These are phyloP conservation scores for Glycine soja DNA, from an alignment of 306 rosid genomes.

Conservation along the genomic window DNA sequence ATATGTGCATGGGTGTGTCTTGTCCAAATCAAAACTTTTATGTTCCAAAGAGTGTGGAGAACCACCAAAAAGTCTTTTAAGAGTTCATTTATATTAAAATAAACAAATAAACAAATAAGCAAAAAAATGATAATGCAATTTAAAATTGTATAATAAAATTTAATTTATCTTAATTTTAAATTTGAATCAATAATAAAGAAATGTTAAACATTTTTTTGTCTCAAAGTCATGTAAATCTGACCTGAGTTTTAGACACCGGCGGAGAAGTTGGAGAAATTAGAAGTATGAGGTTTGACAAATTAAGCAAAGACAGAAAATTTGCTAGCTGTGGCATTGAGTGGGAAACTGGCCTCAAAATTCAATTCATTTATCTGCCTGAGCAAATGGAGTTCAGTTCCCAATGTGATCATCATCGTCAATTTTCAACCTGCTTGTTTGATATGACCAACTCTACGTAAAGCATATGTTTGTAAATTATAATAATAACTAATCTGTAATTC, in stretches of 20 bases:
- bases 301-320: constrained; percentile 43
- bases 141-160: not conserved
- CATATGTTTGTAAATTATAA: not conserved
- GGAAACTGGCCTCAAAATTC: constrained; percentile 34
- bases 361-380: constrained; percentile 25
- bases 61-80: not conserved
- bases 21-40: not conserved
- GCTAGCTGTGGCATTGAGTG: not conserved
- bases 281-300: not conserved
- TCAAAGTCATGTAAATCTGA: not conserved
- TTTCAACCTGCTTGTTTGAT: constrained; percentile 35
- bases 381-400: constrained; percentile 20
- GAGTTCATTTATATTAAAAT: no score
- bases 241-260: not conserved
- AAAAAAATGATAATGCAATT: not conserved
- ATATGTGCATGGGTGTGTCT: not conserved
- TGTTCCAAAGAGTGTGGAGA: not conserved
- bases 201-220: not conserved
- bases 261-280: not conserved
- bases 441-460: constrained; percentile 44
- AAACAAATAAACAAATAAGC: not conserved
- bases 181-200: not conserved
- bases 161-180: no score
- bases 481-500: no score
- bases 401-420: constrained; percentile 29